These are phyloP conservation scores for Diospyros kaki DNA, from an alignment of 148 eudicot genomes.

Conservation along the genomic window DNA sequence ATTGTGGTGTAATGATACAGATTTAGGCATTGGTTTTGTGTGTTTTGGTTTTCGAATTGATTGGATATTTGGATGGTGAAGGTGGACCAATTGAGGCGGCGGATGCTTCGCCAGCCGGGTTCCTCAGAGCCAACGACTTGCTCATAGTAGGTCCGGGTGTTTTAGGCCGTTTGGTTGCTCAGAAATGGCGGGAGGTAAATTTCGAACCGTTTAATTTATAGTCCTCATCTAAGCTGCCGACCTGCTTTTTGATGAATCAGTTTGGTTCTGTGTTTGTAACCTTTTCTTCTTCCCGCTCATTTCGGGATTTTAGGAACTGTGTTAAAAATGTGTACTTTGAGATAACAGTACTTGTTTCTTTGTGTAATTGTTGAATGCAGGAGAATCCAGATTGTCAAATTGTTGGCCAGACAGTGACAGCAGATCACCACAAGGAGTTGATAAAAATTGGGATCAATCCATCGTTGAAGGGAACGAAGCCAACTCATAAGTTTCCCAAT, in stretches of 20 bases:
- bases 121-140: conserved; percentile 52
- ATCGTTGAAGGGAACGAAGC: conserved; percentile 42
- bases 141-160: conserved; percentile 90
- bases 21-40: background rate
- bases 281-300: background rate
- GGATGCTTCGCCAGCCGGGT: conserved; percentile 31
- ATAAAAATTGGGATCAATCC: conserved; percentile 66
- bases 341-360: background rate
- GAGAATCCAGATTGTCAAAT: conserved; percentile 65
- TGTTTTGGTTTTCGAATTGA: background rate
- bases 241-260: background rate
- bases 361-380: conserved; percentile 29
- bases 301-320: background rate
- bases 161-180: conserved; percentile 81
- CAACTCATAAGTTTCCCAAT: conserved; percentile 47
- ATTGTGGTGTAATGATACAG: too few relatives aligned
- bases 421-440: conserved; percentile 78
- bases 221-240: too few relatives aligned
- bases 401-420: conserved; percentile 63
- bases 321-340: background rate
- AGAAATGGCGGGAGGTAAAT: conserved; percentile 66
- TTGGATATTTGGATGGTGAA: conserved; percentile 21
- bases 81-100: conserved; percentile 31
- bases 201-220: background rate
- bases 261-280: background rate